Percentiles rank a stretch among this genome's conserved stretches.
phyloP scores from a whole-genome alignment of 2,329 filamentous ascomycete species.

The Pleomassaria siparia region DNA sequence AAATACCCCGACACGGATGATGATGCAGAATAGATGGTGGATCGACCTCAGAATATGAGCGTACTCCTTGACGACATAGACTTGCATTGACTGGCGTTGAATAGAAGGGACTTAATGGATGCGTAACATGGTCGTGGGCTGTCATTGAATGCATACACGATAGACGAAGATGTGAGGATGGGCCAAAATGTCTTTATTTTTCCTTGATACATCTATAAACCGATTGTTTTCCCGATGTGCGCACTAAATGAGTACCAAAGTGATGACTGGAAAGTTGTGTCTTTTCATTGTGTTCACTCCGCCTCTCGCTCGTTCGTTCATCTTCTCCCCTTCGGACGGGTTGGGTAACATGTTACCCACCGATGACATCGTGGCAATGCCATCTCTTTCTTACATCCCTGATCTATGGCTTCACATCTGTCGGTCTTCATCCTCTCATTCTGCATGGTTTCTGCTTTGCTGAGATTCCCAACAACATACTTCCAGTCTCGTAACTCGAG shows the following conservation, averaged over 20 bases:
- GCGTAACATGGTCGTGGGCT: background rate
- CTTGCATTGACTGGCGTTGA: constrained; percentile 4
- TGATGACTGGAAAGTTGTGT: background rate
- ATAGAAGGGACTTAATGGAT: background rate
- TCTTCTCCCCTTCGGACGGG: background rate
- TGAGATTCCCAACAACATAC: background rate
- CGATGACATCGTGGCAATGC: no score
- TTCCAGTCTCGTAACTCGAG: background rate
- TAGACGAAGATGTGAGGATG: background rate
- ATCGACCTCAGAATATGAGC: background rate
- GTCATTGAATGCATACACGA: background rate
- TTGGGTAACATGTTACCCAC: no score
- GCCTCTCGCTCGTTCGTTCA: background rate
- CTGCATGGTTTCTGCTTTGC: background rate
- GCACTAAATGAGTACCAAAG: background rate
- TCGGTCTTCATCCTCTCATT: background rate
- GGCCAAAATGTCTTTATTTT: background rate
- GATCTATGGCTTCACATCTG: background rate
- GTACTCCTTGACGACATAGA: constrained; percentile 2
- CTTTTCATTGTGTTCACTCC: background rate
- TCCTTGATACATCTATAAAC: background rate
- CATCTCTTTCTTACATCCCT: background rate
- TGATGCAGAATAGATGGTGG: constrained; percentile 36
- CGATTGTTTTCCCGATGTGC: background rate
- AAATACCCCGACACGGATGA: constrained; percentile 45